Percentiles rank a stretch among this genome's conserved stretches.
phyloP scores from a whole-genome alignment of 768 basidiomycete species.

The Kwoniella heveanensis region DNA sequence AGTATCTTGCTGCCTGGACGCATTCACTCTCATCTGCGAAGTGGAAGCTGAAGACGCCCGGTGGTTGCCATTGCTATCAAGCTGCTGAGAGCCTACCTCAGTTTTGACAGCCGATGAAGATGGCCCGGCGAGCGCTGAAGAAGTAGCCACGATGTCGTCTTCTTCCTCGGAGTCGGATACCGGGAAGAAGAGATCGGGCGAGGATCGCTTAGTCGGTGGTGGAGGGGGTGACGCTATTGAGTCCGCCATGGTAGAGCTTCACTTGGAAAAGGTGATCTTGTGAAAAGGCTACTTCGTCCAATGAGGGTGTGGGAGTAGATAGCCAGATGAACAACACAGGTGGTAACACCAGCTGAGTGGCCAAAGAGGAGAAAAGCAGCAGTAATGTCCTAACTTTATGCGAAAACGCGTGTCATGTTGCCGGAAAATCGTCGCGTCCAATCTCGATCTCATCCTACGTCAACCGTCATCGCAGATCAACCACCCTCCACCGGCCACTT shows the following conservation, averaged over 20 bases:
- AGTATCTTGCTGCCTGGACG: background rate
- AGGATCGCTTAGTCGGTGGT: constrained; percentile 21
- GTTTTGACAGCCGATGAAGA: constrained; percentile 18
- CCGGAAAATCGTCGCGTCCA: constrained; percentile 4
- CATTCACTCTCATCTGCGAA: background rate
- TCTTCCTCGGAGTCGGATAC: constrained; percentile 45
- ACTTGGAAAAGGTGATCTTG: background rate
- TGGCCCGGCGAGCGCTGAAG: constrained; percentile 13
- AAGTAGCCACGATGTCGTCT: constrained; percentile 15
- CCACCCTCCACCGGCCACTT: background rate
- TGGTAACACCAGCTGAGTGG: constrained; percentile 1
- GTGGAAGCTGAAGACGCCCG: background rate
- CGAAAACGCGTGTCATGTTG: constrained; percentile 14
- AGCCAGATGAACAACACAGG: too few relatives aligned
- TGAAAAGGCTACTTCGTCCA: too few relatives aligned
- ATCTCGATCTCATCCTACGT: background rate
- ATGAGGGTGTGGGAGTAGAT: too few relatives aligned
- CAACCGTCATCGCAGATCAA: constrained; percentile 9
- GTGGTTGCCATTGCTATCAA: background rate
- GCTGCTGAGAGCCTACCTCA: background rate
- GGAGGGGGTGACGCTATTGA: constrained; percentile 1
- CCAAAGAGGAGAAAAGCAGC: background rate
- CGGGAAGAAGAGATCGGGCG: constrained; percentile 52
- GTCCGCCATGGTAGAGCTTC: background rate
- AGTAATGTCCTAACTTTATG: background rate